Percentiles rank a stretch among this genome's conserved stretches.
Evolutionary conservation across 1,139 yeast genomes (phyloP).

Genomic region (Dujonia santamariae): DNA sequence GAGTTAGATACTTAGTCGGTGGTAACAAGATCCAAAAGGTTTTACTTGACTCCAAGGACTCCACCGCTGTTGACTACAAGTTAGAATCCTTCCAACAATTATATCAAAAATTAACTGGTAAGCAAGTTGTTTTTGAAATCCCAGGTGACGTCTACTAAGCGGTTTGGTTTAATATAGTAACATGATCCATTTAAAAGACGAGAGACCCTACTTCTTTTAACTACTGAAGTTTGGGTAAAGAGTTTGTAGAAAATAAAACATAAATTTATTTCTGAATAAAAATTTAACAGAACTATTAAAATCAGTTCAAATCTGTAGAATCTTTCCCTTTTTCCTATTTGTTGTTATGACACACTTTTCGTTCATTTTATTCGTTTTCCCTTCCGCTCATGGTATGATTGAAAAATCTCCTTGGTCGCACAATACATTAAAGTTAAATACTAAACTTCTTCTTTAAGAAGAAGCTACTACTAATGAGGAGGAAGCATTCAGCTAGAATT

Average conservation of each 20-base stretch:
- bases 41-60: slow-evolving; percentile 97
- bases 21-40: slow-evolving; percentile 99
- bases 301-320: too few relatives aligned
- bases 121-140: slow-evolving; percentile 98
- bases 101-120: slow-evolving; percentile 98
- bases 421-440: too few relatives aligned
- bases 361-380: too few relatives aligned
- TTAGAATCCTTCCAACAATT: slow-evolving; percentile 99
- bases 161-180: slow-evolving; percentile 7
- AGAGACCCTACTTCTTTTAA: too few relatives aligned
- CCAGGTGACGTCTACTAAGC: slow-evolving; percentile 59
- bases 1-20: slow-evolving; percentile 99
- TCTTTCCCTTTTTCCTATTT: too few relatives aligned
- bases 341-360: too few relatives aligned
- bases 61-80: slow-evolving; percentile 96
- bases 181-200: background rate
- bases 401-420: too few relatives aligned
- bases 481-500: too few relatives aligned
- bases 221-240: background rate
- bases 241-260: slow-evolving; percentile 1
- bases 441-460: too few relatives aligned
- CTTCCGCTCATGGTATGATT: too few relatives aligned
- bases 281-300: background rate
- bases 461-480: too few relatives aligned
- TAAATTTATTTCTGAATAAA: slow-evolving; percentile 1